Conservation (phyloP, 345 rosid species). For the Salix brachista region DNA sequence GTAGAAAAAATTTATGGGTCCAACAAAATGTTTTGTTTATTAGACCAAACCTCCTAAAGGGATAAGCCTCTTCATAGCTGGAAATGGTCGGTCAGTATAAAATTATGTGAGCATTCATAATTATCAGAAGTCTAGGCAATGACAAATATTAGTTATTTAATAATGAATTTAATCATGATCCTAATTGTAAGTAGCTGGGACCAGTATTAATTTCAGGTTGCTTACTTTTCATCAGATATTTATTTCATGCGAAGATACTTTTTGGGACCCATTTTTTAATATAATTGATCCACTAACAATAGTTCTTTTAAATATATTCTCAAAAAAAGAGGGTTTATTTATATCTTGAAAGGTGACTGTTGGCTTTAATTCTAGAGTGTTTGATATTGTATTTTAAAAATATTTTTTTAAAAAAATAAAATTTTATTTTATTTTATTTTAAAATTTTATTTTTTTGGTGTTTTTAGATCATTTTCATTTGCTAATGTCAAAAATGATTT, state of each 20-base stretch:
- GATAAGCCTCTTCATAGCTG: constrained; percentile 5
- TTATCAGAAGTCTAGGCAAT: background rate
- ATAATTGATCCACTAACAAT: background rate
- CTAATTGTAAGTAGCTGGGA: no score
- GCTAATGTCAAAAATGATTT: no score
- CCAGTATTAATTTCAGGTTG: no score
- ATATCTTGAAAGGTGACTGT: background rate
- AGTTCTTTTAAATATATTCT: background rate
- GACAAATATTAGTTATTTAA: background rate
- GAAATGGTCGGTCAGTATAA: background rate
- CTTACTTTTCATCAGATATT: no score
- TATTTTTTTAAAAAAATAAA: no score
- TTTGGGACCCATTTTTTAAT: background rate
- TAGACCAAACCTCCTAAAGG: background rate
- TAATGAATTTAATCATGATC: no score
- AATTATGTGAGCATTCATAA: background rate
- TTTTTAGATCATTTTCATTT: no score
- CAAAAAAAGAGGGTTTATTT: background rate
- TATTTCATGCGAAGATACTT: background rate
- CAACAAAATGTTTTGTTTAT: background rate
- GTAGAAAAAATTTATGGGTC: background rate
- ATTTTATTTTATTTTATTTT: no score
- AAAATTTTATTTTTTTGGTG: fast-evolving
- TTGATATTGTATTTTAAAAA: no score
- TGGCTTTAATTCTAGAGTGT: background rate